A percentile compares a stretch with the other conserved stretches of the same genome.
Conservation (phyloP, 768 basidiomycete species). For the Pisolithus albus region DNA sequence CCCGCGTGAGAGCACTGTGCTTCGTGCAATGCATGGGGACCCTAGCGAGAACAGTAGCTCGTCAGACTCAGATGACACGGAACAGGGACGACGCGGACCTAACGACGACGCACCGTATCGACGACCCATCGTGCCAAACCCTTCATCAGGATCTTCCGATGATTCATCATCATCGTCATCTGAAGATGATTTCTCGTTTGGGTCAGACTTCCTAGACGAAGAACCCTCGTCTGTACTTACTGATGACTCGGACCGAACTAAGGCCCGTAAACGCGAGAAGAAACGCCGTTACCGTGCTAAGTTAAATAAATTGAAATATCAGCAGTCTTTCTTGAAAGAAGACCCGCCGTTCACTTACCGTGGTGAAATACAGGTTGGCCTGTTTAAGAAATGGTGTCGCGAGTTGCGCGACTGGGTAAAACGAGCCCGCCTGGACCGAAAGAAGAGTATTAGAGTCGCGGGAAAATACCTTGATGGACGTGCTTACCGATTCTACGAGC, state of each 20-base stretch:
- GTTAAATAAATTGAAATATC: conserved; percentile 3
- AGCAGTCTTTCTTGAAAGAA: conserved; percentile 10
- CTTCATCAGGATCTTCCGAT: neutral
- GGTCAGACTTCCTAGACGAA: neutral
- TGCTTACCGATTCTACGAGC: conserved; percentile 8
- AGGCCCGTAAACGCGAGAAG: neutral
- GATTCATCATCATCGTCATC: neutral
- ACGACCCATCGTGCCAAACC: neutral
- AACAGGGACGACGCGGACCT: too few species aligned
- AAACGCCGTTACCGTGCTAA: conserved; percentile 1
- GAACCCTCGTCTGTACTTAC: neutral
- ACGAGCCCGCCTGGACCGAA: neutral
- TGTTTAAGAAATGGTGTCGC: conserved; percentile 5
- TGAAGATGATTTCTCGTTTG: neutral
- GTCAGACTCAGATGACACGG: neutral
- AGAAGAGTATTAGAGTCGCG: neutral
- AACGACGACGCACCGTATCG: too few species aligned
- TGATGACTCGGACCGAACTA: neutral
- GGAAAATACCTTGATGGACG: neutral
- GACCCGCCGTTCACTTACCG: conserved; percentile 7
- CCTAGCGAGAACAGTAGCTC: neutral
- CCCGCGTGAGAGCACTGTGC: neutral
- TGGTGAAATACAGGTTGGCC: conserved; percentile 2
- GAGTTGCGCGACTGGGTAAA: conserved; percentile 5
- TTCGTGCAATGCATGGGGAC: neutral